Evolutionary conservation across 805 yeast genomes (phyloP).

Genomic region (Yarrowia keelungensis): DNA sequence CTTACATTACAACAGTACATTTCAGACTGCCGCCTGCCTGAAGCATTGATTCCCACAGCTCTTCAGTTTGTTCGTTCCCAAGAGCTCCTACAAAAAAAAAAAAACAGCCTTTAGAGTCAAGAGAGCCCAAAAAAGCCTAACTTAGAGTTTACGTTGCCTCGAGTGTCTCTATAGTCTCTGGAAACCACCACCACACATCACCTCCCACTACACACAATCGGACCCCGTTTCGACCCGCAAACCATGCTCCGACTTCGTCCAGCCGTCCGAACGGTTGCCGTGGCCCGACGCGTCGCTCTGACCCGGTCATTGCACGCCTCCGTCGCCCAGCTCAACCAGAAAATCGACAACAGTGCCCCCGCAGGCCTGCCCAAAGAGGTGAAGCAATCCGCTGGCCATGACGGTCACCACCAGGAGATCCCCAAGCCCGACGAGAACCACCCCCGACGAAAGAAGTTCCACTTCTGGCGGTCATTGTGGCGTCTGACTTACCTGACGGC

Average conservation of each 20-base stretch:
- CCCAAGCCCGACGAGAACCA: slow-evolving; percentile 28
- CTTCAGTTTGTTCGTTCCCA: too few relatives aligned
- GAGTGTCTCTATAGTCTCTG: slow-evolving; percentile 6
- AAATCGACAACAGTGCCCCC: slow-evolving; percentile 17
- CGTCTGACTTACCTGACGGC: slow-evolving; percentile 59
- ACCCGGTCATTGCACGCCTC: slow-evolving; percentile 25
- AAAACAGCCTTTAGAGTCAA: slow-evolving; percentile 13
- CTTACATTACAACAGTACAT: slow-evolving; percentile 17
- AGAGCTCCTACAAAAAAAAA: not conserved
- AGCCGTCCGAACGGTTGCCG: slow-evolving; percentile 29
- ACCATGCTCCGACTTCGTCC: slow-evolving; percentile 36
- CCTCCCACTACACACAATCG: slow-evolving; percentile 21
- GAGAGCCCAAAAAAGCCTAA: slow-evolving; percentile 26
- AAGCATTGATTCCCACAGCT: too few relatives aligned
- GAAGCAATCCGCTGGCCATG: slow-evolving; percentile 28
- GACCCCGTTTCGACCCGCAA: slow-evolving; percentile 5
- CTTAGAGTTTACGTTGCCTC: slow-evolving; percentile 30
- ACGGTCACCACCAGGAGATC: slow-evolving; percentile 17
- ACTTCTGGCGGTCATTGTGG: slow-evolving; percentile 54
- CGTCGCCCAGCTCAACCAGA: slow-evolving; percentile 9
- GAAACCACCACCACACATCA: not conserved
- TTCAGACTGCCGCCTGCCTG: slow-evolving; percentile 35
- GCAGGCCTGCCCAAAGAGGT: slow-evolving; percentile 27
- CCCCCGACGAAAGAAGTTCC: slow-evolving; percentile 41
- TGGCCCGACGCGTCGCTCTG: slow-evolving; percentile 26